phyloP scores from a whole-genome alignment of 768 basidiomycete species.

The Rossbeevera mucosa region DNA sequence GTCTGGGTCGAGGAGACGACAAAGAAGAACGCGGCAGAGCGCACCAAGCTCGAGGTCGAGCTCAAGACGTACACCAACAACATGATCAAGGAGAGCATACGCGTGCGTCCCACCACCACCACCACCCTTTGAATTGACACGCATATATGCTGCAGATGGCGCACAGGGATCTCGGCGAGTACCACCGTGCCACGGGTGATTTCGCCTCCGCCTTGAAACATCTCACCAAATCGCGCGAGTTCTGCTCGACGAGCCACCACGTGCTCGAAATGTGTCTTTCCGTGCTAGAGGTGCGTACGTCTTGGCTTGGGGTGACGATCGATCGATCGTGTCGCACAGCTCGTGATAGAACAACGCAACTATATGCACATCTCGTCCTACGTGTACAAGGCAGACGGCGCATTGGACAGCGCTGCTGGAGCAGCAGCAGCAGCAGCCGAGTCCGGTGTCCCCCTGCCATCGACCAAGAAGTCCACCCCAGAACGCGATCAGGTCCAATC shows the following conservation, averaged over 20 bases:
- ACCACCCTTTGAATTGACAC: no score
- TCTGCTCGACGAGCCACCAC: constrained; percentile 84
- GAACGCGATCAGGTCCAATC: constrained; percentile 64
- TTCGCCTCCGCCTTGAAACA: constrained; percentile 68
- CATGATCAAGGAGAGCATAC: constrained; percentile 98
- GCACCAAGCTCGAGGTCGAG: constrained; percentile 85
- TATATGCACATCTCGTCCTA: constrained; percentile 88
- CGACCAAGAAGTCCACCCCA: constrained; percentile 45
- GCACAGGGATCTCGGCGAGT: constrained; percentile 82
- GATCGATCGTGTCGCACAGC: constrained; percentile 36
- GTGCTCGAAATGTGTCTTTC: constrained; percentile 91
- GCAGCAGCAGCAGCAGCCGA: constrained; percentile 30
- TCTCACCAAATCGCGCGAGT: constrained; percentile 89
- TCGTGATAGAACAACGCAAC: constrained; percentile 81
- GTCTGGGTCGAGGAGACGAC: constrained; percentile 70
- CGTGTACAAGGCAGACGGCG: constrained; percentile 92
- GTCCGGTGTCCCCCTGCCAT: constrained; percentile 15
- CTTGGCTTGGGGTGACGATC: background rate
- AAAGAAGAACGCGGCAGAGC: constrained; percentile 66
- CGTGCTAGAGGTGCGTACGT: constrained; percentile 67
- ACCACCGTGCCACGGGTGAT: constrained; percentile 71
- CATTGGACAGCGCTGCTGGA: constrained; percentile 59
- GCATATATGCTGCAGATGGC: constrained; percentile 62
- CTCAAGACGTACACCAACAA: constrained; percentile 93
- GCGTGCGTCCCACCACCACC: no score